Conservation (phyloP, 2,329 filamentous ascomycete genomes). For the Aspergillus sp. region DNA sequence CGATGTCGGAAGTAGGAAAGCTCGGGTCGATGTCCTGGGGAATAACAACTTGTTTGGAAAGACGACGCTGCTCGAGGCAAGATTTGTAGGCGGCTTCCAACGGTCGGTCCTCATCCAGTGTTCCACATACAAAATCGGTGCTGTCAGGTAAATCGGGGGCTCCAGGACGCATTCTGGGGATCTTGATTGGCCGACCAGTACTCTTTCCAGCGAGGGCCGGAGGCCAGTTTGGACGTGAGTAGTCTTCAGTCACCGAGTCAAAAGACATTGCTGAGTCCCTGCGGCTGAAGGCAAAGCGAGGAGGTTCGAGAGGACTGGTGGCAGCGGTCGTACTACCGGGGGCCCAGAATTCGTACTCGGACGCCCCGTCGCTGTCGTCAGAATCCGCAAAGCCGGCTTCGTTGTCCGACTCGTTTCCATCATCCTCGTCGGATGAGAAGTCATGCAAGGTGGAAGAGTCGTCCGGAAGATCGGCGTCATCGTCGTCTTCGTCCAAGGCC, state of each 20-base stretch:
- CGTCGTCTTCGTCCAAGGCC: slow-evolving; percentile 69
- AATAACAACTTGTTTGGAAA: slow-evolving; percentile 75
- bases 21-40: slow-evolving; percentile 98
- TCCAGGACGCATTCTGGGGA: slow-evolving; percentile 61
- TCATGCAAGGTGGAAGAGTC: slow-evolving; percentile 61
- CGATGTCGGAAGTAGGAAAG: slow-evolving; percentile 91
- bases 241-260: slow-evolving; percentile 47
- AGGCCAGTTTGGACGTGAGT: slow-evolving; percentile 25
- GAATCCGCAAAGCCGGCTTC: slow-evolving; percentile 70
- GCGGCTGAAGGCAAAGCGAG: slow-evolving; percentile 48
- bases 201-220: slow-evolving; percentile 30
- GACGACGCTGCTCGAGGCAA: slow-evolving; percentile 76
- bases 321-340: slow-evolving; percentile 47
- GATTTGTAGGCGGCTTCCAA: slow-evolving; percentile 92
- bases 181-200: slow-evolving; percentile 40
- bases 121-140: slow-evolving; percentile 98
- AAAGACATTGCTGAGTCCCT: slow-evolving; percentile 55
- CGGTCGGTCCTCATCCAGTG: slow-evolving; percentile 89
- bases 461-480: slow-evolving; percentile 57
- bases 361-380: slow-evolving; percentile 64
- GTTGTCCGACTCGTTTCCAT: slow-evolving; percentile 81
- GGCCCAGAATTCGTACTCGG: slow-evolving; percentile 67
- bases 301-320: slow-evolving; percentile 53
- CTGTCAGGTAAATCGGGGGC: slow-evolving; percentile 90
- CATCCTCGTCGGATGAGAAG: slow-evolving; percentile 54